Evolutionary conservation across 2,329 filamentous ascomycete species (phyloP), one percentile per base, ranked within the genome.

Genomic region (Trichoderma endophyticum): DNA sequence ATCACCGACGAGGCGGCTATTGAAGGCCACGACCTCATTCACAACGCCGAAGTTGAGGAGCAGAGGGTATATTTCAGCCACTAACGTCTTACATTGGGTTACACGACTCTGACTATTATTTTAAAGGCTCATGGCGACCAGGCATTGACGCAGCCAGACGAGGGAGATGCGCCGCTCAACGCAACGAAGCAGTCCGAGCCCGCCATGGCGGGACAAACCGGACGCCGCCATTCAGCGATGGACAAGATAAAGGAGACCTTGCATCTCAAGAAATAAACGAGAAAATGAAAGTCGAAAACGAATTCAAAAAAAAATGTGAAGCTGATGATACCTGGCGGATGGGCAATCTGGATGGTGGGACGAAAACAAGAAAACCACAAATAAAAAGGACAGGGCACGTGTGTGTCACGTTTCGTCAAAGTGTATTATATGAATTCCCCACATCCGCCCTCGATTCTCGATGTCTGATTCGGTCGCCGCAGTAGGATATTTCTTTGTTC

Each of bases 11-110:
- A 80, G 74, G 77, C 75, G 28, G 80, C 80, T 18, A 66, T 77
- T 7, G 80, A 80, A 68, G 71, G 72, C 7, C 80, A 81, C 60
- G 80, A 81, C 21, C 75, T 81, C 59, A 81, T 81, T 21, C 79
- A 81, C 63, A 69, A 76, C 4, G 80, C 80, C 34, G 80, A 81
- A 64, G n/a, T 76, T 0, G 79, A 81, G 60, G 79, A 81, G 66
- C 79, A 81, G 64, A 76, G 75, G 62, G 70, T 73, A 57, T 12
- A 7, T 24, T 14, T 15, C 14, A 32, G 2, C 15, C 2, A 39
- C 8, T 28, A 15, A 39, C 5, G 12, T 9, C n/a, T 1, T 30
- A n/a, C 2, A 7, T 18, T 36, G 5, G 8, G 18, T 7, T 21
- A 56, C 54, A n/a, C 18, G n/a, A 28, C 2, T 12, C 28, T 66